Percentiles rank a stretch among this genome's conserved stretches.
phyloP scores from a whole-genome alignment of 1,139 yeast genomes.

The Scheffersomyces lignicola region DNA sequence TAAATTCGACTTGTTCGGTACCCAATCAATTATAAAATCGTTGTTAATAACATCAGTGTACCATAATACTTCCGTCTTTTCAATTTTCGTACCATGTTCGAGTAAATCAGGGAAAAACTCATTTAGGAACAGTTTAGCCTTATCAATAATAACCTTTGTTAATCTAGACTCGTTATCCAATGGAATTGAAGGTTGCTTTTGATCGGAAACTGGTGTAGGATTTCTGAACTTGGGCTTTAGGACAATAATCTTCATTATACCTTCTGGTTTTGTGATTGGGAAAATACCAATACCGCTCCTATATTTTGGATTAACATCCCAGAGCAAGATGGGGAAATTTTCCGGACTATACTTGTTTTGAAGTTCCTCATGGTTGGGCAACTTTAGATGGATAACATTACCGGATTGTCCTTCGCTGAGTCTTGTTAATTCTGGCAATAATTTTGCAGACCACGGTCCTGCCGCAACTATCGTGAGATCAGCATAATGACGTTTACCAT shows the following conservation, averaged over 20 bases:
- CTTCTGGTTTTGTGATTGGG: constrained; percentile 10
- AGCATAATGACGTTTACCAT: constrained; percentile 24
- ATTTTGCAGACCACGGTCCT: constrained; percentile 42
- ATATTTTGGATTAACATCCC: constrained; percentile 8
- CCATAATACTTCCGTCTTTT: constrained; percentile 23
- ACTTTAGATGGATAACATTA: constrained; percentile 20
- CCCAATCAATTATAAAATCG: constrained; percentile 40
- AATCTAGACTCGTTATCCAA: constrained; percentile 8
- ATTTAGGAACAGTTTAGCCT: constrained; percentile 8
- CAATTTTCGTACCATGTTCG: background rate
- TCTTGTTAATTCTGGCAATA: constrained; percentile 32
- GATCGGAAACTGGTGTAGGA: constrained; percentile 8
- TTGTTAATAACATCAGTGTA: constrained; percentile 43
- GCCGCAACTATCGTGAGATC: constrained; percentile 34
- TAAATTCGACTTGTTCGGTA: constrained; percentile 35
- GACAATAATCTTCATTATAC: constrained; percentile 11
- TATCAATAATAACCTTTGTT: constrained; percentile 7
- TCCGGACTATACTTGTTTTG: background rate
- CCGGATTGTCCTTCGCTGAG: constrained; percentile 36
- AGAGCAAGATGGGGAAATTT: background rate
- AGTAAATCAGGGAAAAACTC: constrained; percentile 12
- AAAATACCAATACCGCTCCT: constrained; percentile 12
- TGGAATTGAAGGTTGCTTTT: constrained; percentile 10
- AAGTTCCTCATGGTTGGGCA: constrained; percentile 17
- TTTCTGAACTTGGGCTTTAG: constrained; percentile 12